Percentiles rank a stretch among this genome's conserved stretches.
These are phyloP conservation scores for Fagus sylvatica DNA, from an alignment of 306 rosid species.

Conservation along the genomic window DNA sequence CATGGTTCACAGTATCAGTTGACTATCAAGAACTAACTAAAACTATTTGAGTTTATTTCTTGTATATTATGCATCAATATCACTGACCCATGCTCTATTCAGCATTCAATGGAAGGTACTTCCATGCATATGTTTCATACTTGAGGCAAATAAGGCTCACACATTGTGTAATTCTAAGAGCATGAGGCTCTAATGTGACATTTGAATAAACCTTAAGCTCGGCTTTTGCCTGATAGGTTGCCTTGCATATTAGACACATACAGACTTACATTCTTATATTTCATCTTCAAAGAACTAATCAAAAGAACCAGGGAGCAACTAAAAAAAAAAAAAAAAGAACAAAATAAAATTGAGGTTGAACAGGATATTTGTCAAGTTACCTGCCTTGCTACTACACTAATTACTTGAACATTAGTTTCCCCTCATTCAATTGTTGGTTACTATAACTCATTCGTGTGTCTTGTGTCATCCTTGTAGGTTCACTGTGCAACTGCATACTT, in stretches of 20 bases:
- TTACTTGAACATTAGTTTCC: neutral
- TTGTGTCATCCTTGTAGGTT: constrained; percentile 53
- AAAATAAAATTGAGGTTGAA: neutral
- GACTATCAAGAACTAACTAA: neutral
- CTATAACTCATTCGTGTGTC: constrained; percentile 1
- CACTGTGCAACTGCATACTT: constrained; percentile 81
- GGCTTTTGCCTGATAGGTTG: neutral
- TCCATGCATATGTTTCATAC: neutral
- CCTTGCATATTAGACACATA: neutral
- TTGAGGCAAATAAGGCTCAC: constrained; percentile 2
- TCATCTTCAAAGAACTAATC: neutral
- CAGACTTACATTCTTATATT: neutral
- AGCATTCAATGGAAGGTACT: too few species aligned
- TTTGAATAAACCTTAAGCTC: neutral
- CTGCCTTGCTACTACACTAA: neutral
- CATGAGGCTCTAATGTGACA: neutral
- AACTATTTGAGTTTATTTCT: neutral
- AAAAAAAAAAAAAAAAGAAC: neutral
- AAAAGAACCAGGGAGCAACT: neutral
- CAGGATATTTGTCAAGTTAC: neutral
- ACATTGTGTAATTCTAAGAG: neutral
- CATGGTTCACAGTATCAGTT: constrained; percentile 15
- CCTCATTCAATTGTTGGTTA: neutral
- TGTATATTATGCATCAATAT: neutral
- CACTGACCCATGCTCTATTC: too few species aligned